These are phyloP conservation scores for Sclerotiophoma versabilis DNA, from an alignment of 2,329 filamentous ascomycete genomes.

Conservation along the genomic window DNA sequence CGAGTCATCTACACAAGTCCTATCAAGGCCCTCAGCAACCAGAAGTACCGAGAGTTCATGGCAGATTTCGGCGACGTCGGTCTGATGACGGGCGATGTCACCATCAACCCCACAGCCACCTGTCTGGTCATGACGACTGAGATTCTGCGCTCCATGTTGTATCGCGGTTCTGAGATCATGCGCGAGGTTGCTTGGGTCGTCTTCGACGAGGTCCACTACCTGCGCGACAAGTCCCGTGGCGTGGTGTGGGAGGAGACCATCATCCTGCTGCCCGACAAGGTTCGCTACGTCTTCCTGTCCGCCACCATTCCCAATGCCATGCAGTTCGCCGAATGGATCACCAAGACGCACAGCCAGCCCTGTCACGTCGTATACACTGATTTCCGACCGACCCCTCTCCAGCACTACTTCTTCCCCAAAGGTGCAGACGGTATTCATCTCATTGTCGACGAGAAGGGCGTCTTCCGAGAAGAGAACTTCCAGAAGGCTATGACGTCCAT, in stretches of 20 bases:
- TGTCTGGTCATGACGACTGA: conserved; percentile 99
- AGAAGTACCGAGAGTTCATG: conserved; percentile 97
- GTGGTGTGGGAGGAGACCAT: conserved; percentile 99
- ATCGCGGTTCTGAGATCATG: conserved; percentile 98
- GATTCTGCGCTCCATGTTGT: conserved; percentile 98
- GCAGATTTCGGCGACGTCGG: conserved; percentile 96
- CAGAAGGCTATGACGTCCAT: conserved; percentile 93
- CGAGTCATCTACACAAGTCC: conserved; percentile 99
- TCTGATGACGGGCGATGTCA: conserved; percentile 98
- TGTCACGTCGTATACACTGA: conserved; percentile 99
- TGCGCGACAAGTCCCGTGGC: conserved; percentile 91
- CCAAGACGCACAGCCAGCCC: conserved; percentile 95
- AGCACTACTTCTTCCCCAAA: conserved; percentile 97
- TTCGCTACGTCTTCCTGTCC: conserved; percentile 97
- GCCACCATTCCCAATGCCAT: conserved; percentile 98
- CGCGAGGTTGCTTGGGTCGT: conserved; percentile 98
- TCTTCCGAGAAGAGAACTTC: conserved; percentile 97
- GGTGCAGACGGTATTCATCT: conserved; percentile 92
- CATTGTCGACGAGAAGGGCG: conserved; percentile 94
- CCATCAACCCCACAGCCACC: conserved; percentile 97
- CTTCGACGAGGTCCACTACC: conserved; percentile 98
- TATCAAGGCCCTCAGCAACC: conserved; percentile 98
- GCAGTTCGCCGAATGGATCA: conserved; percentile 99
- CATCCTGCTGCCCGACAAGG: conserved; percentile 96
- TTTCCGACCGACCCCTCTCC: conserved; percentile 93